Evolutionary conservation across 768 basidiomycete species (phyloP).

Genomic region (Suillus paluster): DNA sequence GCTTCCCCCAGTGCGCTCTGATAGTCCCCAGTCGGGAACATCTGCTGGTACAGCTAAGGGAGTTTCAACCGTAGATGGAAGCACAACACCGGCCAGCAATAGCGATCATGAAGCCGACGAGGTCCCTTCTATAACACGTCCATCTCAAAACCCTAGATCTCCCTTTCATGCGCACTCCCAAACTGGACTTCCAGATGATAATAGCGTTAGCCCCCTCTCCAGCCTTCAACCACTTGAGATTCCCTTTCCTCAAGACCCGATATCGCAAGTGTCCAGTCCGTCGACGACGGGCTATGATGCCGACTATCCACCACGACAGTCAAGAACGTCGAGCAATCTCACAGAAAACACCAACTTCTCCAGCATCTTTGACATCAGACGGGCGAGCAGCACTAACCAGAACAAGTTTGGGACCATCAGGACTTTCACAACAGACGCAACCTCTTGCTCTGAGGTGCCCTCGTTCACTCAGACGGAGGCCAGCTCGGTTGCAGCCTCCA

Average conservation of each 20-base stretch:
- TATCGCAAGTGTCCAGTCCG: slow-evolving; percentile 41
- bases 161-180: slow-evolving; percentile 50
- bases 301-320: slow-evolving; percentile 55
- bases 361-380: slow-evolving; percentile 61
- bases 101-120: slow-evolving; percentile 40
- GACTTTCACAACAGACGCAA: slow-evolving; percentile 83
- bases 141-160: slow-evolving; percentile 50
- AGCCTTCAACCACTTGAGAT: slow-evolving; percentile 28
- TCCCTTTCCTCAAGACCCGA: slow-evolving; percentile 41
- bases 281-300: slow-evolving; percentile 35
- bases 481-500: slow-evolving; percentile 55
- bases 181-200: slow-evolving; percentile 19
- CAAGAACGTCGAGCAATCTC: slow-evolving; percentile 62
- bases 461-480: slow-evolving; percentile 72
- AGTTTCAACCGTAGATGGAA: slow-evolving; percentile 20
- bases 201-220: slow-evolving; percentile 14
- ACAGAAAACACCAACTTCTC: slow-evolving; percentile 63
- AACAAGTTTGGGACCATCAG: slow-evolving; percentile 80
- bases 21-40: slow-evolving; percentile 56
- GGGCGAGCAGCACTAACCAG: slow-evolving; percentile 45
- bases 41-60: slow-evolving; percentile 37
- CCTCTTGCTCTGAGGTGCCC: slow-evolving; percentile 64
- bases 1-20: slow-evolving; percentile 57
- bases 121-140: slow-evolving; percentile 39
- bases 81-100: slow-evolving; percentile 16